phyloP scores from a whole-genome alignment of 768 basidiomycete species.

The Galerina marginata region DNA sequence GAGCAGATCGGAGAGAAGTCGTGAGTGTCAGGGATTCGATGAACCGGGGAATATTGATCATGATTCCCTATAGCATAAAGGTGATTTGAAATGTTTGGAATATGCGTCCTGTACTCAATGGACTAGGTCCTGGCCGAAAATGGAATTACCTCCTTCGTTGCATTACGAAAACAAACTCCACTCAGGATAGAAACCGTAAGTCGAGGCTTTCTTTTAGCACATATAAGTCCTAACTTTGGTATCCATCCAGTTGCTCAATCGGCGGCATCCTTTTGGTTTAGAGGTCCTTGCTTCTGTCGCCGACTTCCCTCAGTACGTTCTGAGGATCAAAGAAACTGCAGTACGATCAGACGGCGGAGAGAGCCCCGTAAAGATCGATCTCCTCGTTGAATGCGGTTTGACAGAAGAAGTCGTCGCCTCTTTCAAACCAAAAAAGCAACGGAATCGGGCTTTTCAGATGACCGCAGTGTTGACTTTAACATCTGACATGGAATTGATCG shows the following conservation, averaged over 20 bases:
- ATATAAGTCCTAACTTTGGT: conserved; percentile 3
- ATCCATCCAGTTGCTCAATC: conserved; percentile 65
- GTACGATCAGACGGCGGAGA: conserved; percentile 50
- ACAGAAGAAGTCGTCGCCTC: conserved; percentile 30
- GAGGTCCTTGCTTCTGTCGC: conserved; percentile 64
- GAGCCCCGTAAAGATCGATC: conserved; percentile 59
- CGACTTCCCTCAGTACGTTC: conserved; percentile 69
- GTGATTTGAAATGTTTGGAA: conserved; percentile 16
- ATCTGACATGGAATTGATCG: conserved; percentile 76
- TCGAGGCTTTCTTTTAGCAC: neutral
- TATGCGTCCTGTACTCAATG: neutral
- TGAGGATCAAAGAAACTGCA: conserved; percentile 55
- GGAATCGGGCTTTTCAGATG: conserved; percentile 51
- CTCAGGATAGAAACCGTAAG: conserved; percentile 67
- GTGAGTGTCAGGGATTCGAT: conserved; percentile 45
- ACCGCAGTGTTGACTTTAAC: conserved; percentile 77
- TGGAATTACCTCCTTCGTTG: conserved; percentile 67
- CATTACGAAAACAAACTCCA: conserved; percentile 60
- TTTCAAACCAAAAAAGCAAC: conserved; percentile 48
- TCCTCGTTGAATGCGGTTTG: conserved; percentile 64
- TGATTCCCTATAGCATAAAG: conserved; percentile 36
- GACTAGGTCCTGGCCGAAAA: conserved; percentile 74
- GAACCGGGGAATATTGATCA: neutral
- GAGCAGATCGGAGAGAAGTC: conserved; percentile 93
- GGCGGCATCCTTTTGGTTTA: conserved; percentile 74